Conservation (phyloP, 192 early-diverging fungal genomes). For the Mortierella claussenii region DNA sequence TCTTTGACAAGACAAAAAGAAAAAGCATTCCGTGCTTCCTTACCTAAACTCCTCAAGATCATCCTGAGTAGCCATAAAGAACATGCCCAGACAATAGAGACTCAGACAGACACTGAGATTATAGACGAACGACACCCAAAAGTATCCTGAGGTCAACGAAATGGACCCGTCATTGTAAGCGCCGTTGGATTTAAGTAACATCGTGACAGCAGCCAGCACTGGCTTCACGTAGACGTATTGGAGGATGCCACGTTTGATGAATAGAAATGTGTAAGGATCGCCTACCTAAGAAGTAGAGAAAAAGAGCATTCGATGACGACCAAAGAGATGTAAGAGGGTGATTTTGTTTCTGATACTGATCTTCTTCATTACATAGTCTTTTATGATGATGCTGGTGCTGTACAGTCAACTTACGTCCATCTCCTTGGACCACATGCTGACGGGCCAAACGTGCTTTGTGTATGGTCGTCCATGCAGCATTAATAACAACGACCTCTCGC, state of each 20-base stretch:
- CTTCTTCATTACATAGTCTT: no score
- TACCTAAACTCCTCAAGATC: constrained; percentile 76
- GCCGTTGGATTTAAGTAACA: constrained; percentile 78
- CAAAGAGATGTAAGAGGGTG: no score
- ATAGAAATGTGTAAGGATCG: constrained; percentile 87
- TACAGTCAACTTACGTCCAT: constrained; percentile 75
- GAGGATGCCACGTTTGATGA: constrained; percentile 88
- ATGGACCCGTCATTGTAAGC: constrained; percentile 86
- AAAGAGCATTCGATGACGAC: no score
- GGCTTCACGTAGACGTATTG: constrained; percentile 96
- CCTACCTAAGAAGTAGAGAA: constrained; percentile 56
- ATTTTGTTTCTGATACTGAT: no score
- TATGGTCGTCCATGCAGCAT: constrained; percentile 82
- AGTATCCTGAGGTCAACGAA: constrained; percentile 70
- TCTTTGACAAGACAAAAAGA: neutral
- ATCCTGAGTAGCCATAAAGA: constrained; percentile 82
- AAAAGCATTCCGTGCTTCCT: constrained; percentile 20
- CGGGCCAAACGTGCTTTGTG: constrained; percentile 85
- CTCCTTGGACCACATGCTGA: constrained; percentile 73
- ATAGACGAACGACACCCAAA: constrained; percentile 85
- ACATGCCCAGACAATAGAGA: constrained; percentile 88
- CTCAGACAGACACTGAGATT: constrained; percentile 86
- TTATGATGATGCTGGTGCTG: no score
- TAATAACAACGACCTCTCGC: constrained; percentile 85
- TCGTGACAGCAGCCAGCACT: constrained; percentile 76